Conservation (phyloP, 352 stramenopile species). For the Phytophthora tubulina region DNA sequence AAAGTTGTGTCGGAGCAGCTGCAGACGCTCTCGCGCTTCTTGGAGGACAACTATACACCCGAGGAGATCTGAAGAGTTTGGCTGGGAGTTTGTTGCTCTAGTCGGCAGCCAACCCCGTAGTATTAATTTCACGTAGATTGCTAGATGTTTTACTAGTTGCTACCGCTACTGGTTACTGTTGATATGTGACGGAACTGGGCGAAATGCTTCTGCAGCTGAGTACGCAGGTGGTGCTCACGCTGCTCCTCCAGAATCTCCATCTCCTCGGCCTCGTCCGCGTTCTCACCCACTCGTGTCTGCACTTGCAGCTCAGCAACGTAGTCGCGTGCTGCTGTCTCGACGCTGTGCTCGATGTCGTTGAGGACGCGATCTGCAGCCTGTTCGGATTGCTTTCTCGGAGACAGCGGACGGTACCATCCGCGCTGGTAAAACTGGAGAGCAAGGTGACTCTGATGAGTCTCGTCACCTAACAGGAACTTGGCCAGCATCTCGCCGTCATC, state of each 20-base stretch:
- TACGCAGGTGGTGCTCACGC: constrained; percentile 48
- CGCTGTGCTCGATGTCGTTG: constrained; percentile 39
- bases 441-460: constrained; percentile 44
- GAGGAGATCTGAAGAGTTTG: constrained; percentile 60
- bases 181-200: constrained; percentile 47
- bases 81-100: not conserved
- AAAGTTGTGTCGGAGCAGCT: constrained; percentile 83
- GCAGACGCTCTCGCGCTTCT: constrained; percentile 76
- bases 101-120: not conserved
- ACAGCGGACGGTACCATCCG: constrained; percentile 55
- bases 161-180: not conserved
- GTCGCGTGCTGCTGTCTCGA: constrained; percentile 48
- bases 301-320: constrained; percentile 49
- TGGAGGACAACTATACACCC: constrained; percentile 77
- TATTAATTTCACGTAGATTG: constrained; percentile 39
- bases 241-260: constrained; percentile 42
- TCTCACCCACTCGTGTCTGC: constrained; percentile 36
- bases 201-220: constrained; percentile 72
- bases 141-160: constrained; percentile 15
- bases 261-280: constrained; percentile 43
- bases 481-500: constrained; percentile 42
- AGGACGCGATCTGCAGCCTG: constrained; percentile 28
- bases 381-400: constrained; percentile 30
- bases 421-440: constrained; percentile 61
- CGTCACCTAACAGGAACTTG: constrained; percentile 48